Percentiles rank a stretch among this genome's conserved stretches.
Conservation (phyloP, 139 green algal genomes). For the Closterium sp. region DNA sequence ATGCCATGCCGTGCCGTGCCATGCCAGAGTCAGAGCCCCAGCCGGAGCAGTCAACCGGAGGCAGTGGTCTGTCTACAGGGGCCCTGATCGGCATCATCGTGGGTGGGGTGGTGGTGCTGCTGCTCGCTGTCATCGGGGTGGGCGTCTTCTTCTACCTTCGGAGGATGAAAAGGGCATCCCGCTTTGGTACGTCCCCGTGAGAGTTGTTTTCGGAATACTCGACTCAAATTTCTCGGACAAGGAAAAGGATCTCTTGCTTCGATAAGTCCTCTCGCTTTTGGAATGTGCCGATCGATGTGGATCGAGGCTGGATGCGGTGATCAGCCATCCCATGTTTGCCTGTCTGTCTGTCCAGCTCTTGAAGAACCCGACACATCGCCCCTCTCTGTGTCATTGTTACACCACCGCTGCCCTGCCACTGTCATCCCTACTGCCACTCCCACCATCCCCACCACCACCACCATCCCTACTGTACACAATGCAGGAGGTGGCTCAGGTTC, state of each 20-base stretch:
- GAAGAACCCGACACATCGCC: too few relatives aligned
- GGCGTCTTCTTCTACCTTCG: background rate
- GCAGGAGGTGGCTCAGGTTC: too few relatives aligned
- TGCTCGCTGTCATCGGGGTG: background rate
- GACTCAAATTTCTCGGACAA: too few relatives aligned
- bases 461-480: too few relatives aligned
- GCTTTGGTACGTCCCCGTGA: background rate
- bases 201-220: too few relatives aligned
- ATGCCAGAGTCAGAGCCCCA: too few relatives aligned
- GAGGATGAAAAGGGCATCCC: background rate
- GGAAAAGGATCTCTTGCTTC: background rate
- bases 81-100: background rate
- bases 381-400: too few relatives aligned
- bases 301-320: too few relatives aligned
- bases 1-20: too few relatives aligned
- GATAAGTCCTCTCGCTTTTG: background rate
- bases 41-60: background rate
- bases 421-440: background rate
- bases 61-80: background rate
- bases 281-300: too few relatives aligned
- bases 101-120: background rate
- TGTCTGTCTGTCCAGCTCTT: too few relatives aligned
- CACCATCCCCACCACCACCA: background rate
- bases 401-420: background rate
- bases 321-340: too few relatives aligned